Conservation (phyloP, 1,284 basidiomycete species). For the Gomphus sp. region DNA sequence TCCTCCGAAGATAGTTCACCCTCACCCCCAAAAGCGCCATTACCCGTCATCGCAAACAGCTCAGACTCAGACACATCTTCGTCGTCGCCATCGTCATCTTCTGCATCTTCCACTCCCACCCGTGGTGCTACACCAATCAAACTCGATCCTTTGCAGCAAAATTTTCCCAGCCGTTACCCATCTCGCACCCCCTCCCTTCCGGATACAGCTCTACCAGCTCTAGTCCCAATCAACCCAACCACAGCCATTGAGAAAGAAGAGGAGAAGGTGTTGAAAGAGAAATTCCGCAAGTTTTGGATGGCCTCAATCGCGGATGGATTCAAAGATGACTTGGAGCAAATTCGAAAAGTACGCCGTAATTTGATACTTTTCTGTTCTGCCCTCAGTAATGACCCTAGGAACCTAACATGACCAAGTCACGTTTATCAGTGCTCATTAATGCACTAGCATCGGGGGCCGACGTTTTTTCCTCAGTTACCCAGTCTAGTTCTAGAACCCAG, state of each 20-base stretch:
- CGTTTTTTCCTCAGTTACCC: constrained; percentile 41
- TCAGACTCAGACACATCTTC: constrained; percentile 3
- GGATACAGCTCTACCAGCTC: neutral
- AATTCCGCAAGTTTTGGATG: constrained; percentile 77
- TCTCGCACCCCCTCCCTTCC: constrained; percentile 3
- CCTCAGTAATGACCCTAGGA: constrained; percentile 30
- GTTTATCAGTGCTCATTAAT: constrained; percentile 63
- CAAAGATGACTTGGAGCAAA: constrained; percentile 64
- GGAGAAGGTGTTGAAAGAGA: constrained; percentile 48
- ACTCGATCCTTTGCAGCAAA: neutral
- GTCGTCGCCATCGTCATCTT: neutral
- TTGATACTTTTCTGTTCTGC: neutral
- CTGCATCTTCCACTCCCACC: neutral
- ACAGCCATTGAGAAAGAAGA: constrained; percentile 20
- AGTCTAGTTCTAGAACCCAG: constrained; percentile 15
- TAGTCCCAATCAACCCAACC: neutral
- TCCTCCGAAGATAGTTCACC: constrained; percentile 13
- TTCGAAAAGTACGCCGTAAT: constrained; percentile 49
- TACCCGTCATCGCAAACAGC: neutral
- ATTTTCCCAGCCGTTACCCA: neutral
- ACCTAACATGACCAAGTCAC: constrained; percentile 54
- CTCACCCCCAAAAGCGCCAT: neutral
- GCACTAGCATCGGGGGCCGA: constrained; percentile 69
- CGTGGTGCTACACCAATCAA: neutral
- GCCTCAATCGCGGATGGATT: constrained; percentile 67